A percentile compares a stretch with the other conserved stretches of the same genome.
Conservation (phyloP, 495 filamentous ascomycete species). For the Coniosporium apollinis region DNA sequence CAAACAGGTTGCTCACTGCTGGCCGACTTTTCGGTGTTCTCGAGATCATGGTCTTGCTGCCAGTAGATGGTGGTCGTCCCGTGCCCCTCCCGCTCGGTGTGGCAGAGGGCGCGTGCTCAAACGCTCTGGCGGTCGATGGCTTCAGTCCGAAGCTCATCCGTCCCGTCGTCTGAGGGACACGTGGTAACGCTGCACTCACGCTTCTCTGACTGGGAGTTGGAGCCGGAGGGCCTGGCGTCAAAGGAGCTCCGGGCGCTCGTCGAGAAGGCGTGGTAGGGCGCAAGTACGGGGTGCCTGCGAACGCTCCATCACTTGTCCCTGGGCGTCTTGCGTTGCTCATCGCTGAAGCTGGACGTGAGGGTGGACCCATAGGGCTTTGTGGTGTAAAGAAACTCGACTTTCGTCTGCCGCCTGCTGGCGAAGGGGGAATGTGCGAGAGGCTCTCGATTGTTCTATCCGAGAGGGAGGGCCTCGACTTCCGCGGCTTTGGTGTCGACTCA, state of each 20-base stretch:
- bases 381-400: constrained; percentile 45
- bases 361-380: constrained; percentile 38
- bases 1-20: constrained; percentile 36
- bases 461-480: constrained; percentile 34
- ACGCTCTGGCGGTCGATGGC: too few species aligned
- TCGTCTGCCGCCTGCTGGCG: constrained; percentile 38
- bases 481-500: constrained; percentile 7
- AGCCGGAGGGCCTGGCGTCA: constrained; percentile 8
- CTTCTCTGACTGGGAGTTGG: constrained; percentile 13
- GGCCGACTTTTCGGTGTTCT: constrained; percentile 36
- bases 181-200: constrained; percentile 14
- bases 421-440: constrained; percentile 44
- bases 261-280: constrained; percentile 21
- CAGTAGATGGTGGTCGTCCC: constrained; percentile 20
- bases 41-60: constrained; percentile 32
- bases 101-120: background rate
- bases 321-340: constrained; percentile 30
- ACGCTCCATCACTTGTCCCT: constrained; percentile 33
- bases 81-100: background rate
- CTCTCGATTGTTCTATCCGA: constrained; percentile 56
- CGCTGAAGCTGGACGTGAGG: constrained; percentile 37
- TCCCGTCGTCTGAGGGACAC: too few species aligned
- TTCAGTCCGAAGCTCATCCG: too few species aligned
- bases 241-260: constrained; percentile 1
- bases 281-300: constrained; percentile 15